Evolutionary conservation across 176 grass and related monocot species (phyloP).

Genomic region (Themeda triandra): DNA sequence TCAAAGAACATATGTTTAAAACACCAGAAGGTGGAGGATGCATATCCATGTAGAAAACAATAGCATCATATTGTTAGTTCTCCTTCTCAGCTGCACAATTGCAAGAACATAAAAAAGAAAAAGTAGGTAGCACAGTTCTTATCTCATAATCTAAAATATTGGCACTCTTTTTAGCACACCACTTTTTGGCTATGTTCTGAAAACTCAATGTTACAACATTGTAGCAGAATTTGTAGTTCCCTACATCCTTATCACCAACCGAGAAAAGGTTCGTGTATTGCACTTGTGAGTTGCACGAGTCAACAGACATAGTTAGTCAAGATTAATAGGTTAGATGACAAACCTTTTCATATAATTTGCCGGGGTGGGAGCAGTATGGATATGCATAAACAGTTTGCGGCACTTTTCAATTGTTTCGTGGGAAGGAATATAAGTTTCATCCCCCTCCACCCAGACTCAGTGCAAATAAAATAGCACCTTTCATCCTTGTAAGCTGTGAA

Average conservation of each 20-base stretch:
- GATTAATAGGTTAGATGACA: neutral
- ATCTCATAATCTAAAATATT: constrained; percentile 10
- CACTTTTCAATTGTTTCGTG: constrained; percentile 46
- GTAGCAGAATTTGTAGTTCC: constrained; percentile 4
- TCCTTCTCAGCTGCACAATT: neutral
- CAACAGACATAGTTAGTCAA: neutral
- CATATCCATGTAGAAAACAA: neutral
- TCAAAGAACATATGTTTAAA: constrained; percentile 15
- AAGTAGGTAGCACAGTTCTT: neutral
- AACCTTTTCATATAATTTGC: constrained; percentile 79
- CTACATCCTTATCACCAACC: neutral
- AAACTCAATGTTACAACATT: neutral
- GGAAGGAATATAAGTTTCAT: constrained; percentile 40
- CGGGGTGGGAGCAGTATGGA: constrained; percentile 48
- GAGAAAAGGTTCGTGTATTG: neutral
- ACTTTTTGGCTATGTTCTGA: constrained; percentile 12
- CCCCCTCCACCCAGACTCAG: constrained; percentile 35
- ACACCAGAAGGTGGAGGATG: neutral
- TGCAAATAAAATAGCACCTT: constrained; percentile 77
- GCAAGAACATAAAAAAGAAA: neutral
- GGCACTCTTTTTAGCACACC: neutral
- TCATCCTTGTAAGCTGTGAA: constrained; percentile 70
- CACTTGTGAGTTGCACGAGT: neutral
- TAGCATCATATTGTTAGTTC: neutral
- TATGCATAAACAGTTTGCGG: constrained; percentile 68